These are phyloP conservation scores for Setaria italica DNA, from an alignment of 202 grass and related monocot genomes.

Conservation along the genomic window DNA sequence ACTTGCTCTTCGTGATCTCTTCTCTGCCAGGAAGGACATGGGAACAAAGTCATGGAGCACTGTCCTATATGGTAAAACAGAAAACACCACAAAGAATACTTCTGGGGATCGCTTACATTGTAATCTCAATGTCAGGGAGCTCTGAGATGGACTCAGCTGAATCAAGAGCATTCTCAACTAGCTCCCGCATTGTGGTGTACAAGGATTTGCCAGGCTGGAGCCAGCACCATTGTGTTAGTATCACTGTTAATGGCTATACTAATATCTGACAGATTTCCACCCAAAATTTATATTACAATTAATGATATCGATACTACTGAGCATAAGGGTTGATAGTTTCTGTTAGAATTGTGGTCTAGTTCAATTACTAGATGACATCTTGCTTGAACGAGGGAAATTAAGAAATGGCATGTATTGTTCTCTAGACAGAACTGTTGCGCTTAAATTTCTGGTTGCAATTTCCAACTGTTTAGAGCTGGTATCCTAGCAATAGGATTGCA, in stretches of 20 bases:
- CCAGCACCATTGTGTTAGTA: constrained; percentile 32
- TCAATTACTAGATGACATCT: neutral
- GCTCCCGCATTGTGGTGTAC: constrained; percentile 89
- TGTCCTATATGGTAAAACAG: constrained; percentile 7
- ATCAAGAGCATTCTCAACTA: constrained; percentile 98
- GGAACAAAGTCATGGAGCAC: constrained; percentile 7
- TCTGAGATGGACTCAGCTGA: constrained; percentile 93
- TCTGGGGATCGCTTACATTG: constrained; percentile 59
- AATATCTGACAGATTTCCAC: constrained; percentile 3
- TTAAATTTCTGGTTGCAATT: neutral
- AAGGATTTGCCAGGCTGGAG: constrained; percentile 88
- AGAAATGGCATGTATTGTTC: neutral
- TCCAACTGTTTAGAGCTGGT: neutral
- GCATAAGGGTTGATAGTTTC: neutral
- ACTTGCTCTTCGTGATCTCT: constrained; percentile 92
- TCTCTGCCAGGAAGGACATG: constrained; percentile 60
- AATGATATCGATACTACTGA: neutral
- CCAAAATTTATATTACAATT: neutral
- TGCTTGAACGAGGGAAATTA: neutral
- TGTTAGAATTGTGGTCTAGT: neutral
- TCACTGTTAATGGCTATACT: neutral
- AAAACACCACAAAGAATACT: constrained; percentile 16
- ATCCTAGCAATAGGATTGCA: neutral
- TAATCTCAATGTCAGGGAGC: constrained; percentile 77
- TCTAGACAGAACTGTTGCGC: neutral